A percentile compares a stretch with the other conserved stretches of the same genome.
Evolutionary conservation across 441 rosid species (phyloP).

Genomic region (Populus trichocarpa): DNA sequence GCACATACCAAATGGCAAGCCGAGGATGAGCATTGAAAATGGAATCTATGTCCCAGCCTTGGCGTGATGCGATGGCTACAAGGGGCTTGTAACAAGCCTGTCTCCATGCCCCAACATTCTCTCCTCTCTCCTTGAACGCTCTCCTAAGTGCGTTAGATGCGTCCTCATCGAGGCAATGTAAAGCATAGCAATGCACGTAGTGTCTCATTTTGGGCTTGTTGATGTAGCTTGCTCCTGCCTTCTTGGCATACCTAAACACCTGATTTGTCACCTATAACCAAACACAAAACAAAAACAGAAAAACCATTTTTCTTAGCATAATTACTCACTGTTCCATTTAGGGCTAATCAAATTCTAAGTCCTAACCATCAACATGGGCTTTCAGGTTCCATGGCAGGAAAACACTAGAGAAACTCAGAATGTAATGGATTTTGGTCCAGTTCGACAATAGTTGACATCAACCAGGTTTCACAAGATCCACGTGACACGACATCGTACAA

Average conservation of each 20-base stretch:
- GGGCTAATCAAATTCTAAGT: not conserved
- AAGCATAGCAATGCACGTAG: constrained; percentile 93
- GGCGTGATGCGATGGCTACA: constrained; percentile 70
- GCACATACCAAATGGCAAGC: constrained; percentile 89
- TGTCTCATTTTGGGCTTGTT: constrained; percentile 99
- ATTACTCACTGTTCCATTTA: not conserved
- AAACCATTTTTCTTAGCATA: not conserved
- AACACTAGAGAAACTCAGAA: not conserved
- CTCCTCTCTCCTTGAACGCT: constrained; percentile 87
- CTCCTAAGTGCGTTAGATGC: constrained; percentile 70
- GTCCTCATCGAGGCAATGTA: constrained; percentile 86
- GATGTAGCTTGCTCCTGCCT: constrained; percentile 88
- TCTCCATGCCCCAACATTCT: constrained; percentile 94
- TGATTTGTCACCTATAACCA: constrained; percentile 79
- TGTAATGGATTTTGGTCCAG: not conserved
- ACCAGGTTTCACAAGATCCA: not conserved
- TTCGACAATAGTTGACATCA: not conserved
- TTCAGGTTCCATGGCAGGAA: not conserved
- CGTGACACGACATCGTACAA: constrained; percentile 2
- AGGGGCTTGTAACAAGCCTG: constrained; percentile 95
- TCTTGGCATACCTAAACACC: constrained; percentile 88
- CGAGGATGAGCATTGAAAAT: constrained; percentile 87
- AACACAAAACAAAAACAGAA: not conserved
- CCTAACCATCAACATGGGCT: not conserved
- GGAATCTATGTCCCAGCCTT: constrained; percentile 92